These are phyloP conservation scores for Collybiopsis confluens DNA, from an alignment of 768 basidiomycete species.

Conservation along the genomic window DNA sequence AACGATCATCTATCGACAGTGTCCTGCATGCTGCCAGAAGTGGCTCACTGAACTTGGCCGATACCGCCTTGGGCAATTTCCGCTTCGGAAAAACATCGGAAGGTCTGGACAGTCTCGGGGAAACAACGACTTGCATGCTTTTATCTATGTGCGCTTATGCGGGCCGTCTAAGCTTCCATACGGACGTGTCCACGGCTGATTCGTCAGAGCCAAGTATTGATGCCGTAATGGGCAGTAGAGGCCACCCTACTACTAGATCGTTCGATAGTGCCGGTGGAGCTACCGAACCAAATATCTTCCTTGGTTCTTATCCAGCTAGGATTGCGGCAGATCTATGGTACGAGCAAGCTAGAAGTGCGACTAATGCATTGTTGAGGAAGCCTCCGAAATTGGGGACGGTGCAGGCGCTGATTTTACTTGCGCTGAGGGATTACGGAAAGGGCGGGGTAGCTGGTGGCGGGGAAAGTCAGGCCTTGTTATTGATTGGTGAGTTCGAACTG, in stretches of 20 bases:
- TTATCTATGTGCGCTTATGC: slow-evolving; percentile 26
- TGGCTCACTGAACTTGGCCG: background rate
- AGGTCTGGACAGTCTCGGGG: slow-evolving; percentile 9
- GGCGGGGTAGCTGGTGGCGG: slow-evolving; percentile 11
- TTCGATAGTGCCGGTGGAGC: background rate
- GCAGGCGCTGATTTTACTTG: slow-evolving; percentile 23
- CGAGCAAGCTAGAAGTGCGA: slow-evolving; percentile 14
- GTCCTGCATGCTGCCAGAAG: background rate
- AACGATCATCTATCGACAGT: slow-evolving; percentile 3
- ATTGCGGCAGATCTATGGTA: slow-evolving; percentile 26
- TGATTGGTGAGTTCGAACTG: slow-evolving; percentile 14
- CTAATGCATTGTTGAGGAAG: slow-evolving; percentile 6
- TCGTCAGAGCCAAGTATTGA: slow-evolving; percentile 3
- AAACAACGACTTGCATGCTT: slow-evolving; percentile 17
- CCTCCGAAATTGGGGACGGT: slow-evolving; percentile 14
- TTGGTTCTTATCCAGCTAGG: slow-evolving; percentile 13
- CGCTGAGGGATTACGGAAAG: slow-evolving; percentile 22
- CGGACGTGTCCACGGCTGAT: slow-evolving; percentile 10
- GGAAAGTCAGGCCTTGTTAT: slow-evolving; percentile 24
- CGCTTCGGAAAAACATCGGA: background rate
- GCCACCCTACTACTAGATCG: background rate
- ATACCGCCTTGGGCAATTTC: background rate
- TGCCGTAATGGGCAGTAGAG: background rate
- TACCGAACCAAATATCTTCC: background rate
- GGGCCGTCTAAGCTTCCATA: slow-evolving; percentile 14